Evolutionary conservation across 2,329 filamentous ascomycete genomes (phyloP), one percentile per base, ranked within the genome.

Genomic region (Pseudopyricularia javanii): DNA sequence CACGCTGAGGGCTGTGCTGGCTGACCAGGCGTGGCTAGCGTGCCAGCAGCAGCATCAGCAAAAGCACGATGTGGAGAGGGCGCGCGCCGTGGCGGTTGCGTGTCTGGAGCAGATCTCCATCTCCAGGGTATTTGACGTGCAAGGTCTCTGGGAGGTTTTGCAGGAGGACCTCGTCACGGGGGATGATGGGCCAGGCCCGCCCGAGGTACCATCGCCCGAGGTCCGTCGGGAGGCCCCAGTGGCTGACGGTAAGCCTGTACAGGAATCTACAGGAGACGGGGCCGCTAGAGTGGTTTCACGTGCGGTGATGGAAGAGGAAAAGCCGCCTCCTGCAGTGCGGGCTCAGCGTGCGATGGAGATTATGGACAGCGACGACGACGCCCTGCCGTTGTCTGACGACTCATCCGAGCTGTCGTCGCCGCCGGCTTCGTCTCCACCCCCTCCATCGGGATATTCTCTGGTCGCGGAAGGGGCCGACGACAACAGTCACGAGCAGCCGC

Each of bases 71-170:
- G 49, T 58, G 4, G 56, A 56, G 2, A 60, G 55, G 49, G 52
- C 30, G 7, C 61, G 60, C 32, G 59, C 70, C 28, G 67, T 61
- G 51, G 58, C 60, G 3, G 70, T 9, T 8, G 15, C 32, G 2
- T 53, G 67, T 54, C 64, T 84, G 3, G 73, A 76, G 47, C 67
- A 68, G 47, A 72, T 82, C 4, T 70, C 73, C 32, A 68, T 83
- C 28, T 76, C 76, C 24, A 69, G 75, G 24, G 72, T 83, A 1
- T 83, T 83, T 57, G 78, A 82, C 55, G 58, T 80, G 11, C 72
- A 80, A 47, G 80, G 80, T 0, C 58, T 83, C 17, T 74, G 70
- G 70, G 78, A 83, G 60, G 78, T 78, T 1, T 58, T 83, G 33
- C 64, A 61, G 2, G 80, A 83, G 34, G 69, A 73, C 12, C 51